These are phyloP conservation scores for Mortierella sp. DNA, from an alignment of 371 early-diverging fungal genomes.

Conservation along the genomic window DNA sequence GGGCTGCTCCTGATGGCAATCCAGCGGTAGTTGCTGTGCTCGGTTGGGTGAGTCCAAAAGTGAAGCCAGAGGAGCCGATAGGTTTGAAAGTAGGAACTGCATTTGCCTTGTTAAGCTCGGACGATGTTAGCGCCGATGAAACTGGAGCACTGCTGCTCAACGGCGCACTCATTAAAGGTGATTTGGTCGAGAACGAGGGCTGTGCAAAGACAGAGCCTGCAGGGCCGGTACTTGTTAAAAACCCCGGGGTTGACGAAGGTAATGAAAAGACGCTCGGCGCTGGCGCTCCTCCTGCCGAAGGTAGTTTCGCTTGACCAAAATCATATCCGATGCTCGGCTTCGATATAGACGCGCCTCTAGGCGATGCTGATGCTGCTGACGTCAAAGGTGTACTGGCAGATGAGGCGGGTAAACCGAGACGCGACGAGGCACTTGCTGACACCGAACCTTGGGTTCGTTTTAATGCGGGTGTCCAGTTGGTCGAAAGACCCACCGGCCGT, in stretches of 20 bases:
- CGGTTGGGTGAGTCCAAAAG: background rate
- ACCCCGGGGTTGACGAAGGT: background rate
- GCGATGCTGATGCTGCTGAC: background rate
- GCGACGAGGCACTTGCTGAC: background rate
- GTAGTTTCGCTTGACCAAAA: background rate
- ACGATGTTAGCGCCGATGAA: constrained; percentile 8
- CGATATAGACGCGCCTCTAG: background rate
- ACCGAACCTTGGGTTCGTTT: background rate
- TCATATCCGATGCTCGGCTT: background rate
- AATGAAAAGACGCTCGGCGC: background rate
- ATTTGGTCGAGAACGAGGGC: background rate
- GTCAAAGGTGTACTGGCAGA: background rate
- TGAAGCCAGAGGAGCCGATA: background rate
- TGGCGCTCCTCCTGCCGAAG: background rate
- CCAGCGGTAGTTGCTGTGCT: too few relatives aligned
- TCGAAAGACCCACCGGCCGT: constrained; percentile 1
- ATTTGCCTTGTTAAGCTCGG: too few relatives aligned
- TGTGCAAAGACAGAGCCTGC: background rate
- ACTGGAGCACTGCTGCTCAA: background rate
- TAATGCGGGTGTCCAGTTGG: background rate
- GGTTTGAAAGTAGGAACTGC: constrained; percentile 1
- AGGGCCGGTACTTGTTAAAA: background rate
- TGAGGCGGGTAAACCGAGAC: background rate
- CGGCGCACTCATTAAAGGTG: too few relatives aligned
- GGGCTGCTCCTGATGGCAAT: background rate